phyloP scores from a whole-genome alignment of 148 eudicot species.

The Fagopyrum esculentum region DNA sequence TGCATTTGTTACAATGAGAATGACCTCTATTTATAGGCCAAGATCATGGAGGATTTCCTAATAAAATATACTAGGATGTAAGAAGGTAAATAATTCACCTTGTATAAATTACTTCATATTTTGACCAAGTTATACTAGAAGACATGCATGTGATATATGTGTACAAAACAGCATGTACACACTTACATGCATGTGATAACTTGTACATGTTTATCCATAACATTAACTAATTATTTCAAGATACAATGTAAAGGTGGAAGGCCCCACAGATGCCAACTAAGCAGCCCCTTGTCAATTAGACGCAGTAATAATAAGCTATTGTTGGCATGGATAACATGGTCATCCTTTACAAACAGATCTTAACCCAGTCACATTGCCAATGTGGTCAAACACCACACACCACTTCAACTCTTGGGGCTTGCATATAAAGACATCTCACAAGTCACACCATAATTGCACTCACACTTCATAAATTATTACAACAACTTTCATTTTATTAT shows the following conservation, averaged over 20 bases:
- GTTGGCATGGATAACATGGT: background rate
- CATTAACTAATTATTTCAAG: background rate
- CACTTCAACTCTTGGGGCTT: background rate
- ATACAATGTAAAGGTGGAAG: background rate
- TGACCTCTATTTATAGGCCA: too few species aligned
- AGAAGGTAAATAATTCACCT: too few species aligned
- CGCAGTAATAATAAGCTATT: background rate
- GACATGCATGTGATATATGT: too few species aligned
- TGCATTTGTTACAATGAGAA: too few species aligned
- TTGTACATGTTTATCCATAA: background rate
- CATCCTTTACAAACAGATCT: background rate
- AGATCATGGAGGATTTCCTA: too few species aligned
- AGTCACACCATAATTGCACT: background rate
- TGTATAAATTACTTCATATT: too few species aligned
- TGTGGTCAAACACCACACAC: background rate
- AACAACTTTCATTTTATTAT: background rate
- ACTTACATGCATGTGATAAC: too few species aligned
- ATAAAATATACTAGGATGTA: too few species aligned
- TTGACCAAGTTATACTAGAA: too few species aligned
- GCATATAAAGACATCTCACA: background rate
- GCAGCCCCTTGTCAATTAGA: background rate
- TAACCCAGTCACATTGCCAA: background rate
- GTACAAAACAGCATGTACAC: background rate
- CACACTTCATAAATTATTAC: background rate
- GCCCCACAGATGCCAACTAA: background rate